Evolutionary conservation across 768 basidiomycete genomes (phyloP).

Genomic region (Amanita exitialis): DNA sequence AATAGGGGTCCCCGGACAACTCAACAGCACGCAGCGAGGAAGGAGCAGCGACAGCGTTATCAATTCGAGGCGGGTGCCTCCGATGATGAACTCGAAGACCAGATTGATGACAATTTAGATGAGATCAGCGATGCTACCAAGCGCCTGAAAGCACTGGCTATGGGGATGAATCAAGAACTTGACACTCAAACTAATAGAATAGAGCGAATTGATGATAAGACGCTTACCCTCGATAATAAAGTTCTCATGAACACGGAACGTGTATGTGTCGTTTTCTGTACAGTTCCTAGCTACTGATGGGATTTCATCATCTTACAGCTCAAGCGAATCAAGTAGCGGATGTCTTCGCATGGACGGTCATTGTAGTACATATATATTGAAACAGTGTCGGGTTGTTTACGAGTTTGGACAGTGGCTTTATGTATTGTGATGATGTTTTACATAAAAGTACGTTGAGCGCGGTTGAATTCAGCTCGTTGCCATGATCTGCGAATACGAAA

Average conservation of each 20-base stretch:
- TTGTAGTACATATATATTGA: background rate
- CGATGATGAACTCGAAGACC: conserved; percentile 93
- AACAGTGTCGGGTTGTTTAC: background rate
- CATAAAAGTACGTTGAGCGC: background rate
- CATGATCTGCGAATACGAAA: conserved; percentile 25
- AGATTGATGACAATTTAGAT: conserved; percentile 85
- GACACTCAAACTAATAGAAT: conserved; percentile 79
- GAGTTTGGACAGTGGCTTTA: background rate
- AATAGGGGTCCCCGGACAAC: conserved; percentile 34
- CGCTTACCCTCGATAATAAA: conserved; percentile 60
- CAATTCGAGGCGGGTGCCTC: conserved; percentile 88
- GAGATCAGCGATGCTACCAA: conserved; percentile 75
- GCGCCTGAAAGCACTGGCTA: conserved; percentile 68
- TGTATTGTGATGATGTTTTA: background rate
- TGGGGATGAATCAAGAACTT: conserved; percentile 82
- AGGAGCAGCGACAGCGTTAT: conserved; percentile 71
- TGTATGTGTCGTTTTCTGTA: conserved; percentile 30
- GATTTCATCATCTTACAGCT: conserved; percentile 27
- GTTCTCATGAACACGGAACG: conserved; percentile 78
- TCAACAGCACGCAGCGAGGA: conserved; percentile 42
- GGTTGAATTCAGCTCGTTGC: background rate
- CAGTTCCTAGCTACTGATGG: background rate
- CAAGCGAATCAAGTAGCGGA: conserved; percentile 44
- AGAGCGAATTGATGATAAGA: conserved; percentile 68
- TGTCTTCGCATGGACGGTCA: background rate